phyloP scores from a whole-genome alignment of 2,329 filamentous ascomycete species.

The Penicillium occitanis region DNA sequence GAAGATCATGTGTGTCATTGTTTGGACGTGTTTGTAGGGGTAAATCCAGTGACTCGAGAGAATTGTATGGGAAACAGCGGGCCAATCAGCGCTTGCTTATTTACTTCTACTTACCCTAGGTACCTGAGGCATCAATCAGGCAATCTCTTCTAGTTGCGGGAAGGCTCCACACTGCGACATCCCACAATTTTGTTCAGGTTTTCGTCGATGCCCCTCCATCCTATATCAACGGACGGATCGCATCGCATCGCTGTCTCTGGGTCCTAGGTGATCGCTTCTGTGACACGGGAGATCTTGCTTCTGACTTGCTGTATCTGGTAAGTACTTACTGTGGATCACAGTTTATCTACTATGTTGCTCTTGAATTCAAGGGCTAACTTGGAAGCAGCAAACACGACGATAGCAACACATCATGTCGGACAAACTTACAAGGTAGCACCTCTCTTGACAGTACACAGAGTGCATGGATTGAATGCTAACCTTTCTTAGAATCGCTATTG shows the following conservation, averaged over 20 bases:
- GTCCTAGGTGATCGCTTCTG: slow-evolving; percentile 1
- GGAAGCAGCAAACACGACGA: slow-evolving; percentile 7
- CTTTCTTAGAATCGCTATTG: slow-evolving; percentile 84
- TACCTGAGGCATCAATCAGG: slow-evolving; percentile 17
- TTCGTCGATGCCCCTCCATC: slow-evolving; percentile 19
- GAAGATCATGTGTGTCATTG: neutral
- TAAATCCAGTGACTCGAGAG: neutral
- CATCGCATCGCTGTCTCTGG: slow-evolving; percentile 10
- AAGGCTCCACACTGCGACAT: slow-evolving; percentile 21
- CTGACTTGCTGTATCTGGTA: neutral
- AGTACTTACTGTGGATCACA: neutral
- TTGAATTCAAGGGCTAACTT: neutral
- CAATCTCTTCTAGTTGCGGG: slow-evolving; percentile 1
- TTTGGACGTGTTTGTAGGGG: neutral
- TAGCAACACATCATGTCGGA: slow-evolving; percentile 68
- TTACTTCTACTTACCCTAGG: neutral
- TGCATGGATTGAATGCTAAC: neutral
- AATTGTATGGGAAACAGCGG: neutral
- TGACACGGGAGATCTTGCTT: neutral
- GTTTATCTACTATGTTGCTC: neutral
- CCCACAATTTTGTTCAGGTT: slow-evolving; percentile 23
- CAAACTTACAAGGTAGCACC: slow-evolving; percentile 83
- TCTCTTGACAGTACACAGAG: neutral
- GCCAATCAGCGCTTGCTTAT: slow-evolving; percentile 16
- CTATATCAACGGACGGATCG: neutral